These are phyloP conservation scores for Pyrenochaeta sp. DNA, from an alignment of 2,329 filamentous ascomycete species.

Conservation along the genomic window DNA sequence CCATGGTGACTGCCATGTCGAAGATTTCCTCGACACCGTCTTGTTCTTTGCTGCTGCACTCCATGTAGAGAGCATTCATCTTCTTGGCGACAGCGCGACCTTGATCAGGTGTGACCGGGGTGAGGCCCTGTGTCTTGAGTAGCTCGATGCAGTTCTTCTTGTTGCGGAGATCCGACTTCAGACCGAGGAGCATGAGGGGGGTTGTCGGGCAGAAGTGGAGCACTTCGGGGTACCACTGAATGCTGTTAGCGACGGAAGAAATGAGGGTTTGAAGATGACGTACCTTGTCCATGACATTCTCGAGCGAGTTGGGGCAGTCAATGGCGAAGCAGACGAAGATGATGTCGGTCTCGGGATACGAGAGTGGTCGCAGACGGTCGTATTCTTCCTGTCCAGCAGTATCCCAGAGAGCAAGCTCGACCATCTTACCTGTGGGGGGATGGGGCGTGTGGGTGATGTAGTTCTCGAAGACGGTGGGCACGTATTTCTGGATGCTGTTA, in stretches of 20 bases:
- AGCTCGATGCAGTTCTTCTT: constrained; percentile 98
- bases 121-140: constrained; percentile 96
- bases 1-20: constrained; percentile 86
- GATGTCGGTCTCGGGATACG: constrained; percentile 96
- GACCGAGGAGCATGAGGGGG: constrained; percentile 90
- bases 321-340: constrained; percentile 99
- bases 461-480: constrained; percentile 98
- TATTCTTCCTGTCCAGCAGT: constrained; percentile 99
- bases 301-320: constrained; percentile 95
- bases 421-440: constrained; percentile 85
- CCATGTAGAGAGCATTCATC: constrained; percentile 96
- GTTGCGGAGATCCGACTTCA: constrained; percentile 94
- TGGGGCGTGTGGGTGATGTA: constrained; percentile 98
- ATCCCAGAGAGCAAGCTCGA: constrained; percentile 97
- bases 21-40: constrained; percentile 96
- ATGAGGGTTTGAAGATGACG: constrained; percentile 22
- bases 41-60: constrained; percentile 99
- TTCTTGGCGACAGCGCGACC: constrained; percentile 86
- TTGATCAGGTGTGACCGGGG: constrained; percentile 91
- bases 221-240: constrained; percentile 97
- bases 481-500: constrained; percentile 81
- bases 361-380: constrained; percentile 91
- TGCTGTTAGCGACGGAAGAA: constrained; percentile 33
- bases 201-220: constrained; percentile 98
- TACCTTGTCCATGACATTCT: constrained; percentile 99